phyloP scores from a whole-genome alignment of 176 grass and related monocot genomes.

The Hyparrhenia diplandra region DNA sequence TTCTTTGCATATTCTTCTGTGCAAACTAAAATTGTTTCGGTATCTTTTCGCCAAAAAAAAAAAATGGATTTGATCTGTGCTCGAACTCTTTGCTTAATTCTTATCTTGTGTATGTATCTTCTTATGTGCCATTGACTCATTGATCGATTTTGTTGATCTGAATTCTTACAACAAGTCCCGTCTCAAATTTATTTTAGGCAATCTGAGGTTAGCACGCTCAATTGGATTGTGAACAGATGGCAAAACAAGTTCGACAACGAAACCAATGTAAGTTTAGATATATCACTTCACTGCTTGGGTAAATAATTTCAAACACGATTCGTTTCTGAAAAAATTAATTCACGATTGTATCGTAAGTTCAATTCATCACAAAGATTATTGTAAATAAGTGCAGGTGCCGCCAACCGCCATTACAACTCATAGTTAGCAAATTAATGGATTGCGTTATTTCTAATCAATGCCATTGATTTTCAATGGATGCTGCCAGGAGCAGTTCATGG shows the following conservation, averaged over 20 bases:
- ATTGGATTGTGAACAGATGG: conserved; percentile 9
- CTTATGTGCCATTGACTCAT: background rate
- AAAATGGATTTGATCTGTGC: background rate
- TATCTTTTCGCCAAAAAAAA: no score
- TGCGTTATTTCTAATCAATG: no score
- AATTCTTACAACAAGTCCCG: background rate
- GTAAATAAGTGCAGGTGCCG: background rate
- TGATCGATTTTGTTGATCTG: background rate
- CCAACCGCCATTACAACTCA: no score
- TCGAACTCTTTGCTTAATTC: background rate
- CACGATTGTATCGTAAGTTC: background rate
- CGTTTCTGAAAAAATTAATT: background rate
- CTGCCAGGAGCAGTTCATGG: conserved; percentile 17
- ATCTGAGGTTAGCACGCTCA: background rate
- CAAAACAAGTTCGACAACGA: background rate
- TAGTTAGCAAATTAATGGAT: no score
- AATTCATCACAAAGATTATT: background rate
- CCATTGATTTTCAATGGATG: background rate
- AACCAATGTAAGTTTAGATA: conserved; percentile 23
- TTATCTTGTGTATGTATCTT: background rate
- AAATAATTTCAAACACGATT: background rate
- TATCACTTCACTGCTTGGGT: background rate
- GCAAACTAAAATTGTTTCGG: no score
- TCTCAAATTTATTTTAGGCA: background rate
- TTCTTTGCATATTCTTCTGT: no score